These are phyloP conservation scores for Cladosporium phlei DNA, from an alignment of 2,329 filamentous ascomycete genomes.

Conservation along the genomic window DNA sequence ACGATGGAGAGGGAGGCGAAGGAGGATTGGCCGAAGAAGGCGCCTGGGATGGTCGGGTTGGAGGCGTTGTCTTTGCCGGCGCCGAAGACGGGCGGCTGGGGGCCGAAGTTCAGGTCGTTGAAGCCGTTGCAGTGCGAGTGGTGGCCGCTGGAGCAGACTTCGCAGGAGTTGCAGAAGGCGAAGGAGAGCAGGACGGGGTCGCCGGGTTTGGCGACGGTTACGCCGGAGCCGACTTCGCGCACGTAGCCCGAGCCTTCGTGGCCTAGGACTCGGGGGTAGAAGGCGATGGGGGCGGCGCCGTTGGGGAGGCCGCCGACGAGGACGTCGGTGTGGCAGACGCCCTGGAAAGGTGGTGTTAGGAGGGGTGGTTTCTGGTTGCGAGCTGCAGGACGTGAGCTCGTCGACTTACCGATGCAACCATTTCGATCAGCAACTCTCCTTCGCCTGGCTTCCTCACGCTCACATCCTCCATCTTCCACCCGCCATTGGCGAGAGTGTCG, in stretches of 20 bases:
- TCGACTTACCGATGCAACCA: constrained; percentile 39
- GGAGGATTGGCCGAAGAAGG: constrained; percentile 48
- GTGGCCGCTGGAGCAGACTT: constrained; percentile 44
- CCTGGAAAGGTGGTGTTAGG: constrained; percentile 20
- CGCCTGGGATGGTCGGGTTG: constrained; percentile 31
- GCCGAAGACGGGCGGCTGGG: constrained; percentile 24
- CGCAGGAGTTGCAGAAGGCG: constrained; percentile 44
- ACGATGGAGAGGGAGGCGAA: constrained; percentile 40
- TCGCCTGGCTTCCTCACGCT: constrained; percentile 33
- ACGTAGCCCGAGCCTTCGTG: constrained; percentile 54
- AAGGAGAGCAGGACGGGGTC: constrained; percentile 48
- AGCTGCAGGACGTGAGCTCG: not conserved
- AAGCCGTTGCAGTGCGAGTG: constrained; percentile 49
- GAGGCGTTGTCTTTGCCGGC: constrained; percentile 13
- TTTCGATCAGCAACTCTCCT: constrained; percentile 50
- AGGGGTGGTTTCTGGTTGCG: constrained; percentile 10
- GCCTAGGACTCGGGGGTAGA: constrained; percentile 47
- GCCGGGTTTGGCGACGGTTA: constrained; percentile 39
- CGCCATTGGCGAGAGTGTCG: constrained; percentile 33
- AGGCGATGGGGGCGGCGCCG: constrained; percentile 32
- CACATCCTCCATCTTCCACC: constrained; percentile 40
- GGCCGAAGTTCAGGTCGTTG: constrained; percentile 42
- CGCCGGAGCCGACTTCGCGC: constrained; percentile 38
- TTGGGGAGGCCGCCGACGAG: constrained; percentile 40
- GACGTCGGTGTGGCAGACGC: constrained; percentile 54